Base-by-base conservation (phyloP, 2,329 filamentous ascomycete genomes). In the Lasiodiplodia sp. region DNA sequence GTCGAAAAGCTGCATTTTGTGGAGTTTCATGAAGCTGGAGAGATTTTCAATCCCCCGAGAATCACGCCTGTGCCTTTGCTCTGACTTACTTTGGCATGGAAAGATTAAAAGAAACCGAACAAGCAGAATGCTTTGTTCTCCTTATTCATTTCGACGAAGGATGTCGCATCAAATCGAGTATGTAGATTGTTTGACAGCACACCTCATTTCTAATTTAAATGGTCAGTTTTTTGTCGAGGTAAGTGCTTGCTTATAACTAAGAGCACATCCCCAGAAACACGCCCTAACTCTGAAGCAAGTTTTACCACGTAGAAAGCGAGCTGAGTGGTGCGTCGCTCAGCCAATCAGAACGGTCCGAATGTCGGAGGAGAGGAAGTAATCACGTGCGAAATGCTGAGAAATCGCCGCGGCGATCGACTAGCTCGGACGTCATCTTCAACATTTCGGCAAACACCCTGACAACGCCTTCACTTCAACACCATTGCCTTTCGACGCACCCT, bases 381-480 rank as follows among this genome's bases (percentile, higher is more conserved):
- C 60, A 64, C 60, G 60, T 64, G 60, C 47, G 23, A n/a, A 3
- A 16, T 67, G 65, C 65, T 67, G 65, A 67, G 65, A 67, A 67
- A 67, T 67, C 65, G 44, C 44, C 44, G 40, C 18, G 65, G 34
- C 31, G 14, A 34, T 67, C 38, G 11, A 55, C 40, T 38, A 28
- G 53, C 40, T 31, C 52, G 40, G 53, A 67, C 55, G 55, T 56
- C 65, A 67, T 57, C 28, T 23, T 60, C 11, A 28, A 60, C 28
- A 67, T 57, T 58, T 64, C 44, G 10, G 16, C 10, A 16, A 34
- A 53, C 49, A 66, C 62, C 63, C 44, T 38, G 23, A 56, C 37
- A 37, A 18, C 52, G 11, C 8, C 52, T 56, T 23, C 23, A 47
- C 63, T 38, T n/a, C 52, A 23, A 64, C 60, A 53, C 25, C 14